phyloP scores from a whole-genome alignment of 371 early-diverging fungal species.

The Coemansia sp. region DNA sequence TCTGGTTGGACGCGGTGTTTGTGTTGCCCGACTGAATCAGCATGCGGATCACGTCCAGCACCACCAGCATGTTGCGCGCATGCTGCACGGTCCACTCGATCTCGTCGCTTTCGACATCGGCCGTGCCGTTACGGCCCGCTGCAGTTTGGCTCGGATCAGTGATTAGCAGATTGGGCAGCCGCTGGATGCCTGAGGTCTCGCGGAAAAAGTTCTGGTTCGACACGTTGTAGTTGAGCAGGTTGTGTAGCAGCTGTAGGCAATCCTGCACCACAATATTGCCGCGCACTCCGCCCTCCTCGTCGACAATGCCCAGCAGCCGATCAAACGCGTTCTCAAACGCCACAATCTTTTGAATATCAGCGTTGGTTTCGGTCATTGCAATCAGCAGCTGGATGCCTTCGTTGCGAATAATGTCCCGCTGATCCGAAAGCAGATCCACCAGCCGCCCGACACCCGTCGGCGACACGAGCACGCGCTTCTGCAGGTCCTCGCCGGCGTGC shows the following conservation, averaged over 20 bases:
- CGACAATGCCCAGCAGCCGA: constrained; percentile 76
- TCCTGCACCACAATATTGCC: constrained; percentile 96
- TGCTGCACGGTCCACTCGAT: constrained; percentile 72
- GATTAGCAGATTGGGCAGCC: constrained; percentile 70
- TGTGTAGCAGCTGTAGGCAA: constrained; percentile 87
- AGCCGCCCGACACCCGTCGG: constrained; percentile 90
- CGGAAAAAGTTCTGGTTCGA: constrained; percentile 97
- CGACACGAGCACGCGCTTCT: constrained; percentile 81
- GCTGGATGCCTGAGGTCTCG: constrained; percentile 90
- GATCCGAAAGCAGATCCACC: constrained; percentile 89
- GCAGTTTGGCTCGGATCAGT: constrained; percentile 61
- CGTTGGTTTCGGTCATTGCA: constrained; percentile 81
- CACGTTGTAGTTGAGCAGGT: constrained; percentile 88
- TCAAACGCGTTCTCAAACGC: constrained; percentile 98
- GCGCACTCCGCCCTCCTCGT: constrained; percentile 88
- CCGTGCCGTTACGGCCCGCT: constrained; percentile 49
- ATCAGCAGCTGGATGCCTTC: constrained; percentile 90
- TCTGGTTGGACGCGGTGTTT: constrained; percentile 85
- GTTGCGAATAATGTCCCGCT: constrained; percentile 92
- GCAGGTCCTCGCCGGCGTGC: constrained; percentile 60
- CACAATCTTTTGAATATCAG: constrained; percentile 96
- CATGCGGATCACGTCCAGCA: constrained; percentile 83
- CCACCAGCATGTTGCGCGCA: constrained; percentile 75
- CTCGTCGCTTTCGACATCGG: constrained; percentile 19
- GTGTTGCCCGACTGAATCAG: constrained; percentile 84